Conservation (phyloP, 108 stramenopile species). For the Seminavis robusta region DNA sequence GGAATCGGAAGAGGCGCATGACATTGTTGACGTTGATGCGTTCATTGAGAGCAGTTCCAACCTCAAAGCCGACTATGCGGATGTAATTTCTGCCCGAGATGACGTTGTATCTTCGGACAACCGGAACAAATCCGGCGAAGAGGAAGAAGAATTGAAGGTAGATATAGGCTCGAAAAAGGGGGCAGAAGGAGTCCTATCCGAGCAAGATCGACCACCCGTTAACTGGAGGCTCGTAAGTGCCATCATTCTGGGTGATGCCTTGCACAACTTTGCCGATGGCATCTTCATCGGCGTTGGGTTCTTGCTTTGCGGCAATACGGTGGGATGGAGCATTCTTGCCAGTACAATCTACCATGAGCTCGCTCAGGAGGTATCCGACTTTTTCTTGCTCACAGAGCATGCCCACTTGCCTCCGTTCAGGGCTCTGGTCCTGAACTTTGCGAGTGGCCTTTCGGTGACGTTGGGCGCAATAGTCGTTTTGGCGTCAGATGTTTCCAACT, state of each 20-base stretch:
- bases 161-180: not conserved
- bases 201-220: constrained; percentile 3
- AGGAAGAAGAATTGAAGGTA: not conserved
- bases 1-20: too few species aligned
- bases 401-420: constrained; percentile 37
- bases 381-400: constrained; percentile 59
- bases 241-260: constrained; percentile 58
- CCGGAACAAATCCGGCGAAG: too few species aligned
- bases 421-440: constrained; percentile 67
- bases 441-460: constrained; percentile 56
- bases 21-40: too few species aligned
- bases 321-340: constrained; percentile 48
- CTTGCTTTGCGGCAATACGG: constrained; percentile 32
- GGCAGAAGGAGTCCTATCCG: not conserved
- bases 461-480: constrained; percentile 61
- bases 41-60: not conserved
- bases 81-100: too few species aligned
- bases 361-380: constrained; percentile 85
- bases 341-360: constrained; percentile 77
- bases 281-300: constrained; percentile 80
- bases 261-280: constrained; percentile 86
- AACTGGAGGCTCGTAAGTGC: constrained; percentile 29
- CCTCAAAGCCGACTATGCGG: not conserved
- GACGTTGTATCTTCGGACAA: too few species aligned
- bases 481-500: constrained; percentile 29